Evolutionary conservation across 805 yeast species (phyloP).

Genomic region (Kodamaea kaohsiungensis): DNA sequence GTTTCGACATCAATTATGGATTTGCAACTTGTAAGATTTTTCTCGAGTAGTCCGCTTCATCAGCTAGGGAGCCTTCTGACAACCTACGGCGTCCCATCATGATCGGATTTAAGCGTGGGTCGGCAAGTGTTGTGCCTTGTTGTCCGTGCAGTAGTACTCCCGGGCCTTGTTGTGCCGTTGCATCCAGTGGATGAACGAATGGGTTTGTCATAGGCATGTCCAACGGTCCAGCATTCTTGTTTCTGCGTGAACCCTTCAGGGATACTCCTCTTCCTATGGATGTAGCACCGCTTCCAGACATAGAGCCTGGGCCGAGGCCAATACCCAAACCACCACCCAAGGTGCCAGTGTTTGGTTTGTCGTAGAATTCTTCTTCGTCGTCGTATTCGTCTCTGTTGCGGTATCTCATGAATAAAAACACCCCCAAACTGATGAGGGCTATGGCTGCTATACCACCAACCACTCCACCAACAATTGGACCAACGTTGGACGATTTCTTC

Average conservation of each 20-base stretch:
- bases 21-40: conserved; percentile 86
- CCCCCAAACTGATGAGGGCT: conserved; percentile 21
- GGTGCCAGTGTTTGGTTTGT: conserved; percentile 16
- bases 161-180: conserved; percentile 23
- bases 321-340: conserved; percentile 6
- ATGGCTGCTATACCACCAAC: conserved; percentile 44
- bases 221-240: conserved; percentile 38
- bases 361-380: conserved; percentile 39
- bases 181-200: conserved; percentile 60
- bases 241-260: conserved; percentile 23
- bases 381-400: conserved; percentile 53
- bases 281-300: conserved; percentile 5
- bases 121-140: conserved; percentile 31
- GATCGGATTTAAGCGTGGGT: conserved; percentile 70
- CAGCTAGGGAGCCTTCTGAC: conserved; percentile 84
- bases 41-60: conserved; percentile 78
- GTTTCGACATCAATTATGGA: conserved; percentile 39
- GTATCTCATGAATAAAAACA: conserved; percentile 35
- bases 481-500: conserved; percentile 31
- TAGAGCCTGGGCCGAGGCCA: conserved; percentile 1
- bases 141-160: background rate
- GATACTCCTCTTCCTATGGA: conserved; percentile 45
- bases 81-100: conserved; percentile 82
- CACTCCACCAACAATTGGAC: conserved; percentile 48
- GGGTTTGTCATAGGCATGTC: conserved; percentile 54